Evolutionary conservation across 2,329 filamentous ascomycete species (phyloP).

Genomic region (Trichoderma sp.): DNA sequence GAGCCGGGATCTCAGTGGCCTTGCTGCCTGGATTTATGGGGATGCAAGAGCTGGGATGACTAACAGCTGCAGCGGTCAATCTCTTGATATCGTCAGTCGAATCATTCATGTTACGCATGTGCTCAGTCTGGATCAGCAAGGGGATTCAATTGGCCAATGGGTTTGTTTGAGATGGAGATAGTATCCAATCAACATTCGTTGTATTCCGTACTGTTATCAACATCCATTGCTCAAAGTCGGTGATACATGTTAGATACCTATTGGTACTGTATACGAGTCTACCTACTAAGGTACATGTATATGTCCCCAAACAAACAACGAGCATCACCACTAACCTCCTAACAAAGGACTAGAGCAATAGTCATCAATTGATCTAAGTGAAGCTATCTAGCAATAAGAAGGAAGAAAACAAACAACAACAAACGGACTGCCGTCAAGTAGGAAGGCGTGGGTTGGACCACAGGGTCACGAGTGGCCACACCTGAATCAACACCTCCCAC

Average conservation of each 20-base stretch:
- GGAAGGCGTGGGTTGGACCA: too few species aligned
- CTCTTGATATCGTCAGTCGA: neutral
- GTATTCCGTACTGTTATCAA: neutral
- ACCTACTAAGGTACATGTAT: neutral
- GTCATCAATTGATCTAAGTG: too few species aligned
- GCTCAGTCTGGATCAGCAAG: neutral
- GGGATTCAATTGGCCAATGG: neutral
- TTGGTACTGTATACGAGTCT: neutral
- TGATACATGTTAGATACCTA: neutral
- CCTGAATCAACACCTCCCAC: too few species aligned
- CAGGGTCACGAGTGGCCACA: too few species aligned
- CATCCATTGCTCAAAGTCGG: neutral
- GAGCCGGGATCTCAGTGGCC: neutral
- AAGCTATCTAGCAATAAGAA: too few species aligned
- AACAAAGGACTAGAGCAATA: too few species aligned
- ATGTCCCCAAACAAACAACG: neutral
- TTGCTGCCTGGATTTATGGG: slow-evolving; percentile 19
- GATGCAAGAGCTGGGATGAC: neutral
- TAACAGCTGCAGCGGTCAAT: neutral
- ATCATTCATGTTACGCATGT: neutral
- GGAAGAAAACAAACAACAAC: too few species aligned
- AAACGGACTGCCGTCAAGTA: too few species aligned
- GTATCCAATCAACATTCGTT: neutral
- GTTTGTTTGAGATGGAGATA: neutral
- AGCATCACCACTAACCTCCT: neutral